Percentiles rank a stretch among this genome's conserved stretches.
Conservation (phyloP, 2,329 filamentous ascomycete genomes). For the Pyricularia sp. region DNA sequence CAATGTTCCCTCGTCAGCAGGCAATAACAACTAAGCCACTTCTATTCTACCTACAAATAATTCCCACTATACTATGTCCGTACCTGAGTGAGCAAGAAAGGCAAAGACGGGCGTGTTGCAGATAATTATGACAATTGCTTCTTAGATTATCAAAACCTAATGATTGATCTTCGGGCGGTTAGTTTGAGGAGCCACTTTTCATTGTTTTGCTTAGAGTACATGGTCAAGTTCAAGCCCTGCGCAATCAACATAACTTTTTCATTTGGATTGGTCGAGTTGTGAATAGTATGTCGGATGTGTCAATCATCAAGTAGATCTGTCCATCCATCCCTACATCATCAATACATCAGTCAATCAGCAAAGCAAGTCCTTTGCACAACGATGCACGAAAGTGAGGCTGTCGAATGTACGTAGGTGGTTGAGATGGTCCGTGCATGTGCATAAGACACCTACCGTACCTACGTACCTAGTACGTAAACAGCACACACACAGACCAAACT, state of each 20-base stretch:
- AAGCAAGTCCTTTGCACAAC: not conserved
- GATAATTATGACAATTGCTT: not conserved
- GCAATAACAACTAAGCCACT: not conserved
- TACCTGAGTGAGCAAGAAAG: not conserved
- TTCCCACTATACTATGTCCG: too few relatives aligned
- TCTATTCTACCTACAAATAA: not conserved
- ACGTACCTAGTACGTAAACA: not conserved
- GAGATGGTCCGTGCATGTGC: not conserved
- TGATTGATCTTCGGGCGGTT: not conserved
- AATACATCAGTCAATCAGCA: not conserved
- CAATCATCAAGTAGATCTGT: not conserved
- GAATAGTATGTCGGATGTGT: not conserved
- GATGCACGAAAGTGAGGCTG: not conserved
- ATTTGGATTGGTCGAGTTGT: not conserved
- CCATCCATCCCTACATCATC: not conserved
- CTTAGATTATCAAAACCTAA: not conserved
- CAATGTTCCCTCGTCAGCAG: not conserved
- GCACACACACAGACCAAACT: not conserved
- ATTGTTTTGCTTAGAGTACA: not conserved
- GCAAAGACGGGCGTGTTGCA: not conserved
- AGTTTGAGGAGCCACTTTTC: not conserved
- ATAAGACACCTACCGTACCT: not conserved
- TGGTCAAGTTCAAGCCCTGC: not conserved
- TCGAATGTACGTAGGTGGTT: not conserved
- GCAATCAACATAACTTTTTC: not conserved